phyloP scores from a whole-genome alignment of 1,284 basidiomycete species.

The Cystobasidium slooffiae region DNA sequence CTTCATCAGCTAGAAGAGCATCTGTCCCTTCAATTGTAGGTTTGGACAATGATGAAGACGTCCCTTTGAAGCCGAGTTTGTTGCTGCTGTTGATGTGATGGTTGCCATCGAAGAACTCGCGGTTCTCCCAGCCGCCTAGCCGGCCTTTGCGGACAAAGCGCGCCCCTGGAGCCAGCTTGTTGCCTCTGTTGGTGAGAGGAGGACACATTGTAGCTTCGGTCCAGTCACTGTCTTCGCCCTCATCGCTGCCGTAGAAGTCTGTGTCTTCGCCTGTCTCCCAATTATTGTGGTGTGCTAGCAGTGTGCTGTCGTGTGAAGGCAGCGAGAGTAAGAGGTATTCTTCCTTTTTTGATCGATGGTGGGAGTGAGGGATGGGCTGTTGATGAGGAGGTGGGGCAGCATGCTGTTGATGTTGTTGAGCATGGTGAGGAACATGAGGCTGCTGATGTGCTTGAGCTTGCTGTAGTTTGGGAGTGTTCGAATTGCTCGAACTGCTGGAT shows the following conservation, averaged over 20 bases:
- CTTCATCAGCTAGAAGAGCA: slow-evolving; percentile 20
- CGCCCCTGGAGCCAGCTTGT: slow-evolving; percentile 49
- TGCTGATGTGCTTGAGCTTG: slow-evolving; percentile 36
- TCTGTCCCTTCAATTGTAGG: slow-evolving; percentile 3
- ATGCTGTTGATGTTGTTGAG: slow-evolving; percentile 1
- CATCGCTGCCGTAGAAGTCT: slow-evolving; percentile 10
- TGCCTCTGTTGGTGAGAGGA: slow-evolving; percentile 50
- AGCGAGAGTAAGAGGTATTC: slow-evolving; percentile 34
- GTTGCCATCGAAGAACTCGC: slow-evolving; percentile 20
- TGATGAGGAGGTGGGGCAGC: background rate
- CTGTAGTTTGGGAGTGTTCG: slow-evolving; percentile 6
- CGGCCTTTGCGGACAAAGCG: slow-evolving; percentile 46
- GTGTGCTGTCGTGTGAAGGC: slow-evolving; percentile 30
- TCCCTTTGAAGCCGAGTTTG: background rate
- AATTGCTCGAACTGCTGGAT: slow-evolving; percentile 17
- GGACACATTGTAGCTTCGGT: slow-evolving; percentile 12
- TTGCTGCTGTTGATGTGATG: background rate
- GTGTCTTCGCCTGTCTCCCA: slow-evolving; percentile 32
- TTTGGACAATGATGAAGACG: background rate
- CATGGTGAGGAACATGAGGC: background rate
- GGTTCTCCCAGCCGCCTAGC: slow-evolving; percentile 48
- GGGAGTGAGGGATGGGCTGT: background rate
- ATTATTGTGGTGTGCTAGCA: background rate
- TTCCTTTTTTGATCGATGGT: slow-evolving; percentile 39
- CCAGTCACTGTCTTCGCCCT: slow-evolving; percentile 25